Base-by-base conservation (phyloP, 2,329 filamentous ascomycete species). In the Harringtonia aguacate region DNA sequence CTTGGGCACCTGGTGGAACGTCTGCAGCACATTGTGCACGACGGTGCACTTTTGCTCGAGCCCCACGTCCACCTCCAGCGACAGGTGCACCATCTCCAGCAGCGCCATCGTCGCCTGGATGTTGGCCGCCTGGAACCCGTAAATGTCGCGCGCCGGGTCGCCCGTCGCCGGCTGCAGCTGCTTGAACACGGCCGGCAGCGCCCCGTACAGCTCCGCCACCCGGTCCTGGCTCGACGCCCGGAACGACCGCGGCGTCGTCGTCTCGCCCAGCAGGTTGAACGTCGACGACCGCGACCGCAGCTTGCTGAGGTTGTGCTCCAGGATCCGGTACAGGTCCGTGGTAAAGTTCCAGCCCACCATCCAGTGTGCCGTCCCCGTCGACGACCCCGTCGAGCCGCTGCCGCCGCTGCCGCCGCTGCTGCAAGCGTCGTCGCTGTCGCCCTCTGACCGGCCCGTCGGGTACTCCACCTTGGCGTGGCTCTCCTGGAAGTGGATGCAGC, bases 281-380 rank as follows among this genome's bases (percentile, higher is more conserved):
- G 14, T 36, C 14, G 45, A 49, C 9, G 39, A n/a, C 12, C 46
- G 49, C 15, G 47, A 47, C 9, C 49, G 44, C 41, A 49, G 39
- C 43, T 47, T 48, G 45, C 45, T 41, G 6, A 49, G 44, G 38
- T 48, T 67, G 48, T 77, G 71, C 51, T 77, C 73, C 15, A 78
- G 56, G 9, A 77, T 62, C 6, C 72, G 67, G 51, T 76, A 77
- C 0, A 77, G 56, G 51, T 77, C 72, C 1, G 70, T 75, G 8
- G 67, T 71, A 46, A 75, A 75, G 54, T 77, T 77, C 71, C 70
- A 77, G 17, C 73, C 73, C 35, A 64, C 62, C 8, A 77, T 56
- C 73, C 73, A 77, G 45, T 38, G 33, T 20, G 41, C 30, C 30
- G 30, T 14, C 30, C 12, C 30, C 8, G 30, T 13, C 30, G 30